These are phyloP conservation scores for Hyphodiscus sp. DNA, from an alignment of 2,329 filamentous ascomycete species.

Conservation along the genomic window DNA sequence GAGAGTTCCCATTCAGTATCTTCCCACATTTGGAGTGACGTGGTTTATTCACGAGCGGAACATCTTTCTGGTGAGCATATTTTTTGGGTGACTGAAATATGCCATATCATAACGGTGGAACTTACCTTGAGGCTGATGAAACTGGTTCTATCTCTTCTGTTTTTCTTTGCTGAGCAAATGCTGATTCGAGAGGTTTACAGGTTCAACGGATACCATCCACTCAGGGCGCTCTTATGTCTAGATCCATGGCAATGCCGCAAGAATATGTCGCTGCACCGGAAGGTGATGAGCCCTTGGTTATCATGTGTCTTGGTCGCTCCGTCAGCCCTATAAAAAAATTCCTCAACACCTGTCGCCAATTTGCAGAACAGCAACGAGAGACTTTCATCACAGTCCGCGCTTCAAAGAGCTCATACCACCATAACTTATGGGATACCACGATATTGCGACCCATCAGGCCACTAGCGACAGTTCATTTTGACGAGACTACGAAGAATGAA, in stretches of 20 bases:
- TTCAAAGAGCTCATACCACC: conserved; percentile 35
- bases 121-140: too few species aligned
- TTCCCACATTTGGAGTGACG: conserved; percentile 38
- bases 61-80: conserved; percentile 35
- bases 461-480: conserved; percentile 46
- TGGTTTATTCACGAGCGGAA: conserved; percentile 45
- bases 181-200: too few species aligned
- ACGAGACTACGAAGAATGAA: conserved; percentile 37
- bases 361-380: conserved; percentile 40
- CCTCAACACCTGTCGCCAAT: conserved; percentile 41
- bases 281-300: conserved; percentile 37
- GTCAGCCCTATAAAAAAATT: conserved; percentile 41
- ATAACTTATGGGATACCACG: conserved; percentile 40
- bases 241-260: conserved; percentile 24
- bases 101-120: too few species aligned
- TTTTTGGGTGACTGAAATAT: too few species aligned
- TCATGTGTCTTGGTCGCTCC: conserved; percentile 46
- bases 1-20: conserved; percentile 36
- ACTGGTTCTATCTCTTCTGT: too few species aligned
- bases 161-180: too few species aligned
- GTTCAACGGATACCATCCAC: conserved; percentile 37
- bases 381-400: conserved; percentile 45
- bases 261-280: conserved; percentile 40
- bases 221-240: background rate
- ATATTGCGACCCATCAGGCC: conserved; percentile 42